Base-by-base conservation (phyloP, 768 basidiomycete genomes). In the Lanmaoa rubissima region DNA sequence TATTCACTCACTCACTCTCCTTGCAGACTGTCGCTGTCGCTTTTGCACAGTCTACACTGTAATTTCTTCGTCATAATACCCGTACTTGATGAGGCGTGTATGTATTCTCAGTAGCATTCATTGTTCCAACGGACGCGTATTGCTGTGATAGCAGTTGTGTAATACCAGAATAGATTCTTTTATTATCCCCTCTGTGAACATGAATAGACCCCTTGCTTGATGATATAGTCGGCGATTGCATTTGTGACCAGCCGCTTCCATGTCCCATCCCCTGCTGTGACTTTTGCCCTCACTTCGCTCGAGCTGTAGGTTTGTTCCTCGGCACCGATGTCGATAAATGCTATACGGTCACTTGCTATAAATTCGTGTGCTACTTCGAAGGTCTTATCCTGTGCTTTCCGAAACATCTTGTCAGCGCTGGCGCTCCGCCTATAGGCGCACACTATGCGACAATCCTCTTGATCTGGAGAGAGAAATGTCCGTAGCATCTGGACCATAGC, bases 21-120 rank as follows among this genome's bases (percentile, higher is more conserved):
- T 12, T 38, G 43, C 28, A 92, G 89, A 91, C 83, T 62, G 85
- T 90, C 58, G 92, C 92, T 35, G 85, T 94, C 57, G 92, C 92
- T 52, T 93, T 94, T 65, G 92, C 92, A 58, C 91, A 92, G 75
- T 88, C 91, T 54, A 74, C 77, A 9, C 58, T 63, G 40, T 72
- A 58, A 55, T 38, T 38, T 48, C 46, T 16, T 32, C 17, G 4
- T 48, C 24, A n/a, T 44, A 16, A 57, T 58, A 31, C 46, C 26
- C 34, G 36, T 21, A 59, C 41, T 35, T 17, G 28, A 38, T 51
- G 40, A 50, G 44, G 17, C 35, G 53, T 46, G 39, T 32, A 45
- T 65, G 48, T 55, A 50, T 51, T 47, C 32, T 48, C 42, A 12
- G n/a, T 9, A 35, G 8, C 12, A 43, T 47, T 42, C 48, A 34